A percentile compares a stretch with the other conserved stretches of the same genome.
These are phyloP conservation scores for Hyparrhenia diplandra DNA, from an alignment of 176 grass and related monocot genomes.

Conservation along the genomic window DNA sequence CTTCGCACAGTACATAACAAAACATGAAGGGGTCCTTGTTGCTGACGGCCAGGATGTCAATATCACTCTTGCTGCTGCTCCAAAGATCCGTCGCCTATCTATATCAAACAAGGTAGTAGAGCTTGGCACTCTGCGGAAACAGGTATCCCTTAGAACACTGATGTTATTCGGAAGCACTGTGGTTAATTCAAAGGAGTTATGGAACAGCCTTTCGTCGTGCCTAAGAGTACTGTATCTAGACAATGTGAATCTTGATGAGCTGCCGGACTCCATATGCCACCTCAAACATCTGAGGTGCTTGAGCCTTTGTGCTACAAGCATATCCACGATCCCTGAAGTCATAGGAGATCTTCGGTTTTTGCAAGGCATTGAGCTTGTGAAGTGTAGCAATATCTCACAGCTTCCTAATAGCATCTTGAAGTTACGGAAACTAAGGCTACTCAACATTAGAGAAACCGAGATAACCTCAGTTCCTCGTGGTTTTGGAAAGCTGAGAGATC, in stretches of 20 bases:
- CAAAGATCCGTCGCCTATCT: neutral
- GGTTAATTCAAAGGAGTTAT: neutral
- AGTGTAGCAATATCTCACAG: neutral
- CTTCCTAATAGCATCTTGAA: neutral
- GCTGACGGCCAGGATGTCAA: neutral
- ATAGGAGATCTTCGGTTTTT: neutral
- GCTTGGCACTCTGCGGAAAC: neutral
- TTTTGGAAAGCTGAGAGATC: neutral
- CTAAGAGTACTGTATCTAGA: neutral
- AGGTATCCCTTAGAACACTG: neutral
- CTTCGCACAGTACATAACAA: neutral
- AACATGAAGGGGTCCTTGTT: neutral
- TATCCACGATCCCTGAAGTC: neutral
- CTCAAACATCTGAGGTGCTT: neutral
- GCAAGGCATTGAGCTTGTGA: neutral
- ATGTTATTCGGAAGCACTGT: neutral
- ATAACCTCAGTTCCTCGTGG: neutral
- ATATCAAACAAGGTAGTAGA: neutral
- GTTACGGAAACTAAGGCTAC: neutral
- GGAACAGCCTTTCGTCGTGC: neutral
- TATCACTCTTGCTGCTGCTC: neutral
- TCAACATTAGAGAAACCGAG: neutral
- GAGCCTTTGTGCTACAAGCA: neutral
- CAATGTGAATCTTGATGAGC: neutral
- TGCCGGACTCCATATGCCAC: neutral